A percentile compares a stretch with the other conserved stretches of the same genome.
Evolutionary conservation across 345 rosid species (phyloP).

Genomic region (Cardamine occulta): DNA sequence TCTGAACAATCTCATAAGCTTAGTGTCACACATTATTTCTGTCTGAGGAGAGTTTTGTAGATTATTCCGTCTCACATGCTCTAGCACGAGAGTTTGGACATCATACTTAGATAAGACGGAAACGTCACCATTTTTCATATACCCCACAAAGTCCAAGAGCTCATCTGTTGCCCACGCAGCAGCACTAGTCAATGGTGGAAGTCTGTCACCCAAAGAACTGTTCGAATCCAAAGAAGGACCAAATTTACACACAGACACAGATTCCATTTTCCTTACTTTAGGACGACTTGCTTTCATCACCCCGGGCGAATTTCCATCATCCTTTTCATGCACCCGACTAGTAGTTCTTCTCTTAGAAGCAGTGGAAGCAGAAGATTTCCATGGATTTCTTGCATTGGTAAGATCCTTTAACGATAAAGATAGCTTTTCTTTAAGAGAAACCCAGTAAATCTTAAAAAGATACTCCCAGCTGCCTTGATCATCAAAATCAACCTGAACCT

Average conservation of each 20-base stretch:
- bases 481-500: conserved; percentile 97
- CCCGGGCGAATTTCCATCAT: conserved; percentile 43
- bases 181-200: conserved; percentile 43
- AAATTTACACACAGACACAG: conserved; percentile 33
- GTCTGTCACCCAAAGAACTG: conserved; percentile 17
- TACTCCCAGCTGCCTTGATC: conserved; percentile 97
- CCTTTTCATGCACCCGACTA: conserved; percentile 42
- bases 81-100: conserved; percentile 75
- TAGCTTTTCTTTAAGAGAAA: conserved; percentile 68
- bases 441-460: conserved; percentile 96
- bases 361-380: conserved; percentile 56
- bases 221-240: conserved; percentile 38
- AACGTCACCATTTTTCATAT: conserved; percentile 72
- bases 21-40: conserved; percentile 70
- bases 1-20: conserved; percentile 69
- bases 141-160: conserved; percentile 81
- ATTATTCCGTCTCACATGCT: conserved; percentile 62
- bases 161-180: conserved; percentile 79
- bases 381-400: conserved; percentile 71
- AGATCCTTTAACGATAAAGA: conserved; percentile 72
- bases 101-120: conserved; percentile 64
- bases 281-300: conserved; percentile 47
- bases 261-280: conserved; percentile 58
- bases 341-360: conserved; percentile 41
- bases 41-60: conserved; percentile 67